Conservation (phyloP, 371 early-diverging fungal genomes). For the Quaeritorhiza haematococci region DNA sequence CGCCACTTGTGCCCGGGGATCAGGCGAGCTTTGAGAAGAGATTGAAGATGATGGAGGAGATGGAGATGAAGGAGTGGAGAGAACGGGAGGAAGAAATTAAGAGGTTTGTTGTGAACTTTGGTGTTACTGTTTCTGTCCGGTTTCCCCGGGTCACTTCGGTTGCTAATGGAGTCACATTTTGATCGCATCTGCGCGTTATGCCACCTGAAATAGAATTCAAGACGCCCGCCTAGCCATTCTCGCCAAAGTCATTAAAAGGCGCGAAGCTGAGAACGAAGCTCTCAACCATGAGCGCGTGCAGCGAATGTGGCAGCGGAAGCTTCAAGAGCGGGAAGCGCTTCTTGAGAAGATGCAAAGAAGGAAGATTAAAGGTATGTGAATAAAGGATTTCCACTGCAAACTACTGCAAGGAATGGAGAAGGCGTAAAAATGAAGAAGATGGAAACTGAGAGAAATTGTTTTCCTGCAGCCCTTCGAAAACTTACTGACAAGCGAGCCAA, state of each 20-base stretch:
- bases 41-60: slow-evolving; percentile 54
- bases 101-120: background rate
- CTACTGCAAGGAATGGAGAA: background rate
- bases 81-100: slow-evolving; percentile 45
- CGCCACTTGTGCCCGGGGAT: slow-evolving; percentile 37
- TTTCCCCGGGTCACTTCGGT: background rate
- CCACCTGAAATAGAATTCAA: slow-evolving; percentile 37
- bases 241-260: slow-evolving; percentile 35
- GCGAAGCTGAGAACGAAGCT: slow-evolving; percentile 41
- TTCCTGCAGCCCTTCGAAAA: slow-evolving; percentile 34
- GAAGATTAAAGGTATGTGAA: slow-evolving; percentile 39
- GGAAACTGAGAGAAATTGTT: no score
- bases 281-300: slow-evolving; percentile 37
- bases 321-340: slow-evolving; percentile 41
- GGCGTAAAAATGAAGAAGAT: background rate
- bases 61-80: slow-evolving; percentile 53
- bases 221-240: slow-evolving; percentile 39
- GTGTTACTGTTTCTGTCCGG: background rate
- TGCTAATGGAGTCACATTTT: background rate
- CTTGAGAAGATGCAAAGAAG: slow-evolving; percentile 38
- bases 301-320: slow-evolving; percentile 44
- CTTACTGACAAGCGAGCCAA: slow-evolving; percentile 34
- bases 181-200: no score
- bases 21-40: slow-evolving; percentile 38
- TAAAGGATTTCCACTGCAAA: no score